Base-by-base conservation (phyloP, 495 filamentous ascomycete genomes). In the Tetracladium marchalianum region DNA sequence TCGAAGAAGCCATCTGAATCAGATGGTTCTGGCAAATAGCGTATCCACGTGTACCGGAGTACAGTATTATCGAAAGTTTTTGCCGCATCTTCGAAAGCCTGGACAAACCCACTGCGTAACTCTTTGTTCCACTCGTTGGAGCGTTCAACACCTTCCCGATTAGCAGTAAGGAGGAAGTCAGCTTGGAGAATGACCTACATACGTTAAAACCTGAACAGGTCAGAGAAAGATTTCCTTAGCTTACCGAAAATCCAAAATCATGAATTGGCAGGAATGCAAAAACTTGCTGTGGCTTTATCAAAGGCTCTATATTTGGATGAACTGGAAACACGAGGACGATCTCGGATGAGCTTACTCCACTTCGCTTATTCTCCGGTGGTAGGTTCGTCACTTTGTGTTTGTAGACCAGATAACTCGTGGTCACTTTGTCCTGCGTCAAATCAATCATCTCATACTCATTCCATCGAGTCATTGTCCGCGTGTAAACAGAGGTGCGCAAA, bases 231-330 rank as follows among this genome's bases (percentile, higher is more conserved):
- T 27, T 19, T 11, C 19, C 48, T 36, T 39, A 56, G 53, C 43
- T 46, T 39, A 12, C n/a, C n/a, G n/a, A n/a, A n/a, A 55, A 58
- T 7, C 55, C 55, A 47, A 44, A 49, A 31, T 55, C 36, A 4
- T 52, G 31, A 8, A 58, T 55, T 3, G 55, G 55, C 8, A 58
- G 52, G 38, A 58, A 58, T 16, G 53, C 47, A 47, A 52, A 56
- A 2, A 44, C 53, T 8, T 47, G 5, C 27, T 56, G 53, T 12
- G 47, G n/a, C 11, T 43, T 9, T 1, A 47, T 17, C 6, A n/a
- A 5, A 44, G 48, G 49, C 19, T 42, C 5, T 41, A 15, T 12
- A 6, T 9, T 12, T 10, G 19, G 35, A 36, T 15, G 39, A 22
- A 2, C n/a, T n/a, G 55, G 55, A 51, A 58, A 58, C 1, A 35